Percentiles rank a stretch among this genome's conserved stretches.
Conservation (phyloP, 129 eudicot species). For the Apium graveolens region DNA sequence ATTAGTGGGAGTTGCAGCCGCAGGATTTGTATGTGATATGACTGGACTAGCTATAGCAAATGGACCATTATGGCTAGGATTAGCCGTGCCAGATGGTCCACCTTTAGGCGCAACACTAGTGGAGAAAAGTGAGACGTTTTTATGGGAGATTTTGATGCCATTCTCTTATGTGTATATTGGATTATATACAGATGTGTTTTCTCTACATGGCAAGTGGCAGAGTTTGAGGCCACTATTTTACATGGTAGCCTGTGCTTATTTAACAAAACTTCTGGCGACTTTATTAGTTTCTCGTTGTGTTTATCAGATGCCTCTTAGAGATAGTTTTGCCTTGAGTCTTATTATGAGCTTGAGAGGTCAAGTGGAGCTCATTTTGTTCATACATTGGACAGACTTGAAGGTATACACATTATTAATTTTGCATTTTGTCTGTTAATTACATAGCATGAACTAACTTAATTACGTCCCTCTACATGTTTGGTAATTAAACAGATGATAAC, state of each 20-base stretch:
- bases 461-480: background rate
- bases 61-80: constrained; percentile 83
- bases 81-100: constrained; percentile 88
- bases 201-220: constrained; percentile 42
- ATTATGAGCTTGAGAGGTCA: constrained; percentile 81
- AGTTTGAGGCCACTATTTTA: constrained; percentile 42
- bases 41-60: constrained; percentile 67
- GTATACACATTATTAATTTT: constrained; percentile 15
- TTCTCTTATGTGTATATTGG: no score
- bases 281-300: constrained; percentile 28
- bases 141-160: constrained; percentile 55
- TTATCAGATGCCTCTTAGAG: constrained; percentile 52
- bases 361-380: constrained; percentile 57
- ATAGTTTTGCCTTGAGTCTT: constrained; percentile 59
- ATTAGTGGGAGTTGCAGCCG: constrained; percentile 45
- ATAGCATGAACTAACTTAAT: background rate
- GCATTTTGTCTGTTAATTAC: background rate
- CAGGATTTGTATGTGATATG: constrained; percentile 50
- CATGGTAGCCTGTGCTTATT: constrained; percentile 37
- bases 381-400: constrained; percentile 80
- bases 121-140: constrained; percentile 55
- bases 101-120: constrained; percentile 76
- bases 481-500: constrained; percentile 45
- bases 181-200: constrained; percentile 41
- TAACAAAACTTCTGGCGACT: constrained; percentile 43